These are phyloP conservation scores for Colletotrichum graminicola DNA, from an alignment of 2,329 filamentous ascomycete genomes.

Conservation along the genomic window DNA sequence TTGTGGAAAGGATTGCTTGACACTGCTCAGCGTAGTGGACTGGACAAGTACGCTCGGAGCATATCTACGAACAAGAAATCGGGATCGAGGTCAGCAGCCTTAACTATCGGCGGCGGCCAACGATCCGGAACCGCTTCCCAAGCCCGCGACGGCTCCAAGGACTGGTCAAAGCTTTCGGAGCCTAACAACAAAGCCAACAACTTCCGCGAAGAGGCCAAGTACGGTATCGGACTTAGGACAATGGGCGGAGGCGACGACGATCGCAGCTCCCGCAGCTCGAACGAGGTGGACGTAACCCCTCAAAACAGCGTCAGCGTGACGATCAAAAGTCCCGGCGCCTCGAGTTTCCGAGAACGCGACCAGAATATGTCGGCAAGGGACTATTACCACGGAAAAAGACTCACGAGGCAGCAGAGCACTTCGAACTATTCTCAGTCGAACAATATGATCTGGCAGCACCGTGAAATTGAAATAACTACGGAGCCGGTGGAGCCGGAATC, in stretches of 20 bases:
- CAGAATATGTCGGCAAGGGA: constrained; percentile 16
- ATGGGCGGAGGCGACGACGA: constrained; percentile 41
- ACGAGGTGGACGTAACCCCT: constrained; percentile 28
- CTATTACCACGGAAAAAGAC: constrained; percentile 26
- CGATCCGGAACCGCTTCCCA: constrained; percentile 23
- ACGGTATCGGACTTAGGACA: constrained; percentile 43
- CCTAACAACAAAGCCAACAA: neutral
- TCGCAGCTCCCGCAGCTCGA: constrained; percentile 37
- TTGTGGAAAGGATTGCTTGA: constrained; percentile 36
- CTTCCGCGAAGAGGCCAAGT: constrained; percentile 33
- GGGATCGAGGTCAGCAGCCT: constrained; percentile 6
- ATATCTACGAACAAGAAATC: constrained; percentile 28
- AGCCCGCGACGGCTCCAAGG: constrained; percentile 8
- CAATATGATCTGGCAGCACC: constrained; percentile 39
- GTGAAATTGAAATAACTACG: constrained; percentile 37
- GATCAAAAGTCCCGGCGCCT: constrained; percentile 10
- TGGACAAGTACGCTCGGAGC: constrained; percentile 12
- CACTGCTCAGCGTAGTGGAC: constrained; percentile 20
- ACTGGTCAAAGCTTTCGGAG: constrained; percentile 28
- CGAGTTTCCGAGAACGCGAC: constrained; percentile 2
- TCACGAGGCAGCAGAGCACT: neutral
- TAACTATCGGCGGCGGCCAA: constrained; percentile 35
- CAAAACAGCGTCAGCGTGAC: constrained; percentile 32
- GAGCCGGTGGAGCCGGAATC: constrained; percentile 40
- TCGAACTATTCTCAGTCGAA: constrained; percentile 16